Evolutionary conservation across 2,329 filamentous ascomycete genomes (phyloP).

Genomic region (Cladosporium sp.): DNA sequence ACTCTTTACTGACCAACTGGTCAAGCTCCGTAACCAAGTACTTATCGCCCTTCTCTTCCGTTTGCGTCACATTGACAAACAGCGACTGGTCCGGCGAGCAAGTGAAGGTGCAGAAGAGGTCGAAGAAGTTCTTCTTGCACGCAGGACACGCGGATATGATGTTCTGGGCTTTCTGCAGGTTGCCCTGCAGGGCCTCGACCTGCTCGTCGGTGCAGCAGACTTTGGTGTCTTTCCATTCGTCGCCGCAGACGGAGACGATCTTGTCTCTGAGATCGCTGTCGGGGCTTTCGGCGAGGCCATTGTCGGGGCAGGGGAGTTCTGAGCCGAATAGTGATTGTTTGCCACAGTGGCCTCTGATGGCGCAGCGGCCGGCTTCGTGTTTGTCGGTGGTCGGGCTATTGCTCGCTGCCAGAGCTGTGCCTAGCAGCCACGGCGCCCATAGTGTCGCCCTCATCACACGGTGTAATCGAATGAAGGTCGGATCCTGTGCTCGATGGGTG

Average conservation of each 20-base stretch:
- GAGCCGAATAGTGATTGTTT: constrained; percentile 87
- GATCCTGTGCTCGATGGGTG: too few species aligned
- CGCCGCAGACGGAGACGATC: constrained; percentile 79
- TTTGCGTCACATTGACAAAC: constrained; percentile 87
- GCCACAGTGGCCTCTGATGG: constrained; percentile 86
- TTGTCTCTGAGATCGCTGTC: constrained; percentile 67
- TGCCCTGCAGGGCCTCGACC: constrained; percentile 74
- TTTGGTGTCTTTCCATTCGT: constrained; percentile 76
- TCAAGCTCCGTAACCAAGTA: constrained; percentile 82
- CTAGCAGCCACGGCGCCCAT: constrained; percentile 11
- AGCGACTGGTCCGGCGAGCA: constrained; percentile 96
- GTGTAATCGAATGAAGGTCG: neutral
- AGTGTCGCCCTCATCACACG: constrained; percentile 10
- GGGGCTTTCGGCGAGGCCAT: constrained; percentile 73
- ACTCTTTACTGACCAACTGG: constrained; percentile 79
- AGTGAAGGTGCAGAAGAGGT: constrained; percentile 96
- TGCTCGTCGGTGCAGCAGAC: constrained; percentile 84
- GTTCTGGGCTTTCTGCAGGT: constrained; percentile 79
- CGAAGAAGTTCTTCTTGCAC: constrained; percentile 98
- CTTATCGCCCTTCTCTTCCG: constrained; percentile 54
- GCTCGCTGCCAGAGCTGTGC: constrained; percentile 8
- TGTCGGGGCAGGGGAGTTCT: constrained; percentile 88
- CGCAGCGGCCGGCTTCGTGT: constrained; percentile 84
- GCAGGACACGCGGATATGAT: constrained; percentile 93
- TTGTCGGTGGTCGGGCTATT: constrained; percentile 40